phyloP scores from a whole-genome alignment of 768 basidiomycete species.

The Dacryopinax primogenitus region DNA sequence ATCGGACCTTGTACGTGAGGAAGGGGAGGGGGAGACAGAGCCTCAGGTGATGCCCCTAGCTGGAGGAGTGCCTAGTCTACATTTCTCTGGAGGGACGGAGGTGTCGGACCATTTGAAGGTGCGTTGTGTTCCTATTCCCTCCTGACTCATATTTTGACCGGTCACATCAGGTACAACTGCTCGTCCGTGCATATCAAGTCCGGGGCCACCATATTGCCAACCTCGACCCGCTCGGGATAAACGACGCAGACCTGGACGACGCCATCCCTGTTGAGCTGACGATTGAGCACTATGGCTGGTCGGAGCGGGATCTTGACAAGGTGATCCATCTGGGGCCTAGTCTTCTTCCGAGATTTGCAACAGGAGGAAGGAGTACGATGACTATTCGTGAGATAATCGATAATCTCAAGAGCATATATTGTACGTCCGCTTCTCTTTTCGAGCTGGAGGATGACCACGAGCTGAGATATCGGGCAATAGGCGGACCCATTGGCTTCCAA shows the following conservation, averaged over 20 bases:
- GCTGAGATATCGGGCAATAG: slow-evolving; percentile 29
- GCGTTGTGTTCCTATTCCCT: slow-evolving; percentile 15
- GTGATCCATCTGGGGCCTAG: slow-evolving; percentile 90
- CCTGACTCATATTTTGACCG: not conserved
- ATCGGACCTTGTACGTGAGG: not conserved
- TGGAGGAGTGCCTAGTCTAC: slow-evolving; percentile 69
- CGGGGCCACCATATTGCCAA: slow-evolving; percentile 94
- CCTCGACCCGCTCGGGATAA: slow-evolving; percentile 88
- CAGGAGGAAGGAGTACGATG: slow-evolving; percentile 75
- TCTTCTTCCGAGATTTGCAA: slow-evolving; percentile 89
- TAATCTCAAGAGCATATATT: slow-evolving; percentile 83
- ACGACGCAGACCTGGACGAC: slow-evolving; percentile 73
- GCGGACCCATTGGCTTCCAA: slow-evolving; percentile 77
- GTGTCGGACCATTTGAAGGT: slow-evolving; percentile 93
- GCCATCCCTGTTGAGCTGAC: slow-evolving; percentile 78
- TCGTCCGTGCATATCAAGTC: slow-evolving; percentile 97
- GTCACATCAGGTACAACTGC: slow-evolving; percentile 68
- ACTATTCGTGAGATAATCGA: slow-evolving; percentile 83
- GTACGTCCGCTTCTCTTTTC: slow-evolving; percentile 37
- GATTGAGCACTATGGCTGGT: slow-evolving; percentile 88
- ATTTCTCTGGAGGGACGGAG: slow-evolving; percentile 42
- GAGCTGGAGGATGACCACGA: not conserved
- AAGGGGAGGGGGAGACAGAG: not conserved
- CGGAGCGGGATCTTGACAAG: slow-evolving; percentile 85
- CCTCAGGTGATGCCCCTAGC: slow-evolving; percentile 31